phyloP scores from a whole-genome alignment of 2,329 filamentous ascomycete genomes.

The Ceratocystis destructans region DNA sequence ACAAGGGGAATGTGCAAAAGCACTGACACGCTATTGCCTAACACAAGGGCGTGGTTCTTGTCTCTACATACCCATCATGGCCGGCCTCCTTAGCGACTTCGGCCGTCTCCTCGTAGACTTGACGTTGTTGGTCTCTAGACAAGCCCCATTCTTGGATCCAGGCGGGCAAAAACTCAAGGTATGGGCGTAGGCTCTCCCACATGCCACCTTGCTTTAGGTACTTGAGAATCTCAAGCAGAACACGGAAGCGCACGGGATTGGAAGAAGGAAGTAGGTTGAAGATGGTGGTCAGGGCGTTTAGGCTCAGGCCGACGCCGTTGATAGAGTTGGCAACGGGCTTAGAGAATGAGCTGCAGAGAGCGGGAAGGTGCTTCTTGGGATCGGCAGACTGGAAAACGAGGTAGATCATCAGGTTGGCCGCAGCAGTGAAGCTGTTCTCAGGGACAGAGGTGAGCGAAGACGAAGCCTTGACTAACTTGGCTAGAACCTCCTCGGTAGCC shows the following conservation, averaged over 20 bases:
- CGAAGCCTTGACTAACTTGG: slow-evolving; percentile 76
- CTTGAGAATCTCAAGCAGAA: slow-evolving; percentile 76
- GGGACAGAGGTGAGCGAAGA: slow-evolving; percentile 66
- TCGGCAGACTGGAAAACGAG: slow-evolving; percentile 77
- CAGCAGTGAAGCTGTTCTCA: slow-evolving; percentile 91
- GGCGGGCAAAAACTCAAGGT: slow-evolving; percentile 65
- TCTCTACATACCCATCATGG: slow-evolving; percentile 53
- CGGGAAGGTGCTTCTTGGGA: slow-evolving; percentile 70
- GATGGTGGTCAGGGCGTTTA: slow-evolving; percentile 83
- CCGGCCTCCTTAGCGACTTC: slow-evolving; percentile 67
- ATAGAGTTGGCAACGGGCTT: slow-evolving; percentile 74
- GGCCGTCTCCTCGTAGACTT: slow-evolving; percentile 69
- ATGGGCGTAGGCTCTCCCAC: slow-evolving; percentile 72
- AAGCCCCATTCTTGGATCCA: slow-evolving; percentile 79
- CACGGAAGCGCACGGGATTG: slow-evolving; percentile 73
- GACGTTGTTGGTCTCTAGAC: slow-evolving; percentile 68
- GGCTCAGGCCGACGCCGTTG: slow-evolving; percentile 72
- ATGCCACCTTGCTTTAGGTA: slow-evolving; percentile 62
- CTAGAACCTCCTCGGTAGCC: slow-evolving; percentile 74
- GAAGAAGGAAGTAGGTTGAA: slow-evolving; percentile 80
- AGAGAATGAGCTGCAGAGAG: slow-evolving; percentile 77
- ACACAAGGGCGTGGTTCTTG: not conserved
- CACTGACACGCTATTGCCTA: too few species aligned
- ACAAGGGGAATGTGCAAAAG: not conserved
- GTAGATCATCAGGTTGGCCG: slow-evolving; percentile 94